phyloP scores from a whole-genome alignment of 495 filamentous ascomycete genomes.

The Rostrohypoxylon terebratum region DNA sequence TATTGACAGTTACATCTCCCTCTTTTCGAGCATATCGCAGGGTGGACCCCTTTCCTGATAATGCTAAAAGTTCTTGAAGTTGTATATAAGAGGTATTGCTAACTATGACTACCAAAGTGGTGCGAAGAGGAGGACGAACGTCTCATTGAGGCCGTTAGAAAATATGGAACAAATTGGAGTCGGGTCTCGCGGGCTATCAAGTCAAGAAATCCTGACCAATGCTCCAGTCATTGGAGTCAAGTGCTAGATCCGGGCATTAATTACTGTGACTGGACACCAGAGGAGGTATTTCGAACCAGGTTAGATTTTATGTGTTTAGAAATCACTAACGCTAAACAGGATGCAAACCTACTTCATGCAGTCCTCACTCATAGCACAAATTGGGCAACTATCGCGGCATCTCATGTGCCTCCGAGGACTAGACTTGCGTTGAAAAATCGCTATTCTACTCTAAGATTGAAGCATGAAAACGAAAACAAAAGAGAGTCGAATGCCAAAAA shows the following conservation, averaged over 20 bases:
- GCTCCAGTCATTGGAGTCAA: constrained; percentile 12
- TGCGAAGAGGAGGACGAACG: constrained; percentile 54
- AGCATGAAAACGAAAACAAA: constrained; percentile 10
- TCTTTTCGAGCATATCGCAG: background rate
- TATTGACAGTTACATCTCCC: background rate
- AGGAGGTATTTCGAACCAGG: background rate
- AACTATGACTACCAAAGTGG: constrained; percentile 34
- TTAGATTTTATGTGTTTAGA: background rate
- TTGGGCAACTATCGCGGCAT: constrained; percentile 4
- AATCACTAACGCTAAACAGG: constrained; percentile 1
- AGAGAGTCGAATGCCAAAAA: background rate
- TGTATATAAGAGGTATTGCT: background rate
- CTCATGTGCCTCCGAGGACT: background rate
- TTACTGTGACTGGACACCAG: constrained; percentile 10
- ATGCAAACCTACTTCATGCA: constrained; percentile 5
- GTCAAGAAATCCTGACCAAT: constrained; percentile 12
- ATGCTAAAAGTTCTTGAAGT: background rate
- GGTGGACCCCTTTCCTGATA: background rate
- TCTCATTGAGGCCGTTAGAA: constrained; percentile 50
- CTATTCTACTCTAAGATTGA: constrained; percentile 3
- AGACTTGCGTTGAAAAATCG: constrained; percentile 9
- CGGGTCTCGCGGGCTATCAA: background rate
- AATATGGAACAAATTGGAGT: constrained; percentile 43
- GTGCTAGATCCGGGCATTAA: constrained; percentile 9
- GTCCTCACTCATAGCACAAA: constrained; percentile 14